phyloP scores from a whole-genome alignment of 2,329 filamentous ascomycete genomes.

The Fusarium praegraminearum region DNA sequence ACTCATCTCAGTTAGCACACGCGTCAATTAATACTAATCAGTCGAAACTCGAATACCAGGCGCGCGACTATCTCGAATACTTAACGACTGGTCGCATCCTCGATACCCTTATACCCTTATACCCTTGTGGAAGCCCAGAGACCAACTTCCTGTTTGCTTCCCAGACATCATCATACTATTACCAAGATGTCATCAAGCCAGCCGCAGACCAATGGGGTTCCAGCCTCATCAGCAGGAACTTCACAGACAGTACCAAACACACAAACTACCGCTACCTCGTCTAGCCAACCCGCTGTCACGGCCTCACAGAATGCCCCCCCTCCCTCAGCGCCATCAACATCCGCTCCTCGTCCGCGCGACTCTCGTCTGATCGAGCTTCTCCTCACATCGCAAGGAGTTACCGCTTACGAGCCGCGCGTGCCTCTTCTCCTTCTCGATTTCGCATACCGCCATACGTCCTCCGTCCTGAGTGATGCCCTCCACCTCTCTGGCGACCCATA shows the following conservation, averaged over 20 bases:
- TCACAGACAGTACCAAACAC: constrained; percentile 55
- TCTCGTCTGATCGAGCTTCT: constrained; percentile 83
- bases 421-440: constrained; percentile 87
- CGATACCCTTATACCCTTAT: neutral
- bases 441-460: constrained; percentile 83
- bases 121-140: neutral
- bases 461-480: constrained; percentile 76
- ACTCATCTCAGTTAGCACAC: neutral
- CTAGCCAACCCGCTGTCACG: constrained; percentile 44
- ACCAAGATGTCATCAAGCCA: constrained; percentile 53
- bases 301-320: constrained; percentile 45
- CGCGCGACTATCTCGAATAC: constrained; percentile 13
- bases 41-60: constrained; percentile 2
- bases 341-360: constrained; percentile 76
- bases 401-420: constrained; percentile 83
- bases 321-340: constrained; percentile 50
- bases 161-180: neutral
- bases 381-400: constrained; percentile 81
- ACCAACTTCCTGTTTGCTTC: neutral
- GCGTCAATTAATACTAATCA: neutral
- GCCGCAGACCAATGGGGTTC: constrained; percentile 67
- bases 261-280: constrained; percentile 49
- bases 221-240: constrained; percentile 54
- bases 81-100: constrained; percentile 7
- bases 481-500: constrained; percentile 78